Base-by-base conservation (phyloP, 2,329 filamentous ascomycete genomes). In the Endoconidiophora laricicola region DNA sequence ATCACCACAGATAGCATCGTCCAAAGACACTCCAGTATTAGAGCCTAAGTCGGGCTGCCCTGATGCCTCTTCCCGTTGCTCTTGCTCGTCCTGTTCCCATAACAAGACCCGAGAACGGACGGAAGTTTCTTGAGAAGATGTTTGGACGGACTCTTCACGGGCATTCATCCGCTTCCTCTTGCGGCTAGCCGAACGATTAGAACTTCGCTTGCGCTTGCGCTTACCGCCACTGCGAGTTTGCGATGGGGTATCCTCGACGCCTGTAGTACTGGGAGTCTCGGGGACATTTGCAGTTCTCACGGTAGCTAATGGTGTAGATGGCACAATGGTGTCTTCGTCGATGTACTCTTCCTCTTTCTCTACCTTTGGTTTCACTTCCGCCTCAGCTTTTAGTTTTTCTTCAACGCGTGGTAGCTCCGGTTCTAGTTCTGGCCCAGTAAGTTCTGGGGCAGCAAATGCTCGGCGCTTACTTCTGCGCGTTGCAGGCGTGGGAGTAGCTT, bases 121-220 rank as follows among this genome's bases (percentile, higher is more conserved):
- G 16, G 20, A 39, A 48, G 36, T 16, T 1, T 50, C 41, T 23
- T 36, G 33, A 10, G 16, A 22, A 12, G 22, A 37, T 40, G 10
- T 38, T 24, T 16, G 41, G 14, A 10, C 36, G 42, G 6, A 10
- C 44, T 10, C 39, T 23, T 14, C 3, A 3, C 23, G 26, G 22
- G 10, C n/a, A 29, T 29, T 38, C 16, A 36, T 52, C 20, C 29
- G 20, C 38, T 39, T 47, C 12, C 47, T 47, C 33, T 53, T 50
- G 4, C 51, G 42, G 29, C 43, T 45, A 16, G 37, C 37, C 7
- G 47, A 36, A 12, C 42, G 48, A 20, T 49, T 45, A 4, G n/a
- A 24, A 14, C 40, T 51, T 16, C 53, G 49, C 51, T 54, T 52
- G 24, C 36, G 22, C 39, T 41, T 49, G 20, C 45, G 20, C 40